A percentile compares a stretch with the other conserved stretches of the same genome.
These are phyloP conservation scores for Candida corydali DNA, from an alignment of 805 yeast genomes.

Conservation along the genomic window DNA sequence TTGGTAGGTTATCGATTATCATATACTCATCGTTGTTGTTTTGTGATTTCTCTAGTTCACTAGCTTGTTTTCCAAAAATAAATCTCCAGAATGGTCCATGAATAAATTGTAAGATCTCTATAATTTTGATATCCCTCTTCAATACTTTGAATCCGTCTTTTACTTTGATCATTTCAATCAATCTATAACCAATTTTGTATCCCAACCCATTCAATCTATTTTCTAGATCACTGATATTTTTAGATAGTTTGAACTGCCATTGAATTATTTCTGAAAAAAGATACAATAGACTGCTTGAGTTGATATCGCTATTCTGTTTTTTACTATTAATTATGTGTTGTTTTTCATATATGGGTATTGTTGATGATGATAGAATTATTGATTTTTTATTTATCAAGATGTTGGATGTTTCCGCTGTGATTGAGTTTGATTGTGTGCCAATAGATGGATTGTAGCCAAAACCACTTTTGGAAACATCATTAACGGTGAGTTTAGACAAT, in stretches of 20 bases:
- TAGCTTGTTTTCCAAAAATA: constrained; percentile 70
- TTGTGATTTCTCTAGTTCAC: constrained; percentile 69
- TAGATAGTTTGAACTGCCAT: constrained; percentile 56
- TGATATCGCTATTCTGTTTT: constrained; percentile 51
- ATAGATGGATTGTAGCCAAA: constrained; percentile 43
- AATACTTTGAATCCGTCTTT: constrained; percentile 61
- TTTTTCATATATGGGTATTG: constrained; percentile 58
- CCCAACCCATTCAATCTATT: constrained; percentile 66
- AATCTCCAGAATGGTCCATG: constrained; percentile 71
- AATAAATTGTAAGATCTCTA: constrained; percentile 69
- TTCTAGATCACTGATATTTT: constrained; percentile 61
- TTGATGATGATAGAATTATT: constrained; percentile 27
- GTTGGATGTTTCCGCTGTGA: constrained; percentile 34
- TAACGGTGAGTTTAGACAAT: constrained; percentile 24
- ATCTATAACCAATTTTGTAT: constrained; percentile 69
- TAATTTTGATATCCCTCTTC: constrained; percentile 60
- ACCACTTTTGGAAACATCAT: constrained; percentile 25
- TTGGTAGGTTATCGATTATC: constrained; percentile 75
- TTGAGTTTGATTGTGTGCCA: constrained; percentile 38
- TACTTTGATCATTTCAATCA: constrained; percentile 62
- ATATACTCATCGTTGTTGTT: constrained; percentile 66
- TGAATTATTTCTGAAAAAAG: constrained; percentile 68
- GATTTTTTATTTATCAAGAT: constrained; percentile 29
- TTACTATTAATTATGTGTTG: constrained; percentile 54
- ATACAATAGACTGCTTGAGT: constrained; percentile 62